Percentiles rank a stretch among this genome's conserved stretches.
phyloP scores from a whole-genome alignment of 768 basidiomycete species.

The Lentinula edodes region DNA sequence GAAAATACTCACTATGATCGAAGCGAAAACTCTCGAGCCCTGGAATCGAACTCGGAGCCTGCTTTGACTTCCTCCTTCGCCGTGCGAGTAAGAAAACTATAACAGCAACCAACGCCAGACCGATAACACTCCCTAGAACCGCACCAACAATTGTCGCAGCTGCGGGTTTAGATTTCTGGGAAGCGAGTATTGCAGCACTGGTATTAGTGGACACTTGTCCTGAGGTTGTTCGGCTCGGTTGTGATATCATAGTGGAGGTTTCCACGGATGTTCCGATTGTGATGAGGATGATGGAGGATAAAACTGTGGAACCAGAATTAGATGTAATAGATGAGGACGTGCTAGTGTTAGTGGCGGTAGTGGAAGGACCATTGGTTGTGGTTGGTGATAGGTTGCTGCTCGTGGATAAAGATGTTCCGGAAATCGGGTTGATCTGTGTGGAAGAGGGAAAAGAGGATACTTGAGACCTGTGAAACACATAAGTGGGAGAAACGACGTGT shows the following conservation, averaged over 20 bases:
- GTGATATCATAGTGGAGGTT: neutral
- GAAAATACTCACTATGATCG: neutral
- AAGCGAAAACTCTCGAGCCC: neutral
- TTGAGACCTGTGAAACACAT: neutral
- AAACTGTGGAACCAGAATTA: neutral
- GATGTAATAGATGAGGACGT: neutral
- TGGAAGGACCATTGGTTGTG: neutral
- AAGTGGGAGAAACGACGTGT: neutral
- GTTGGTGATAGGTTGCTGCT: too few species aligned
- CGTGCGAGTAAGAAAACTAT: neutral
- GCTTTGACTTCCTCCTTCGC: neutral
- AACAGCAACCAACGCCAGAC: neutral
- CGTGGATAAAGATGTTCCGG: neutral
- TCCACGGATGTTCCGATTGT: neutral
- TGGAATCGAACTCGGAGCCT: neutral
- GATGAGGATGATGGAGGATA: neutral
- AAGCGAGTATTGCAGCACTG: neutral
- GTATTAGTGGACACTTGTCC: neutral
- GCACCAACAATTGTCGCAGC: neutral
- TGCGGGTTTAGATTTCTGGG: neutral
- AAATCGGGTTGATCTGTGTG: neutral
- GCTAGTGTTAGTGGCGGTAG: neutral
- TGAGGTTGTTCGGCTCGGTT: neutral
- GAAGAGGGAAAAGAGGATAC: neutral
- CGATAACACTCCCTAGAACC: neutral